Base-by-base conservation (phyloP, 2,329 filamentous ascomycete species). In the Colletotrichum kahawae region DNA sequence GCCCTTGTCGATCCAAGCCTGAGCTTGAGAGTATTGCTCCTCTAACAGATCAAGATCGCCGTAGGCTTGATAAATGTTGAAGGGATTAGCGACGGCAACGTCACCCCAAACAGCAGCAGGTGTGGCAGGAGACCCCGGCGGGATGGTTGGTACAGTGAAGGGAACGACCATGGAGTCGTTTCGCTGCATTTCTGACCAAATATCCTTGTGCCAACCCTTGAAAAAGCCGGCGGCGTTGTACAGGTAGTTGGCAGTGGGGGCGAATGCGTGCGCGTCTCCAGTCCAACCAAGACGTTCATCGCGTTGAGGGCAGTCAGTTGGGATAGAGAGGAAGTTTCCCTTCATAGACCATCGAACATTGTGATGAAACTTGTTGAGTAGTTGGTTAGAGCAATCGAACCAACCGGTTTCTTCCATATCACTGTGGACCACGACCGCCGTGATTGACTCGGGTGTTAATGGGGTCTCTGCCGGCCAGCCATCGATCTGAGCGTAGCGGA, bases 341-440 rank as follows among this genome's bases (percentile, higher is more conserved):
- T 86, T 85, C 87, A 91, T 91, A 7, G 86, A 87, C 90, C 90
- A 92, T 34, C 83, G 78, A 1, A 89, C 85, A 69, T 92, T 92
- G 1, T 84, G 69, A 76, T 92, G 87, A 6, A 93, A 85, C 60
- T 87, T 82, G 77, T 91, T 92, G 31, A 92, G 76, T 5, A 87
- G 80, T 0, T 78, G 62, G 63, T 92, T 80, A 0, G 90, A 92
- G 71, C 87, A 91, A 10, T 84, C 79, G 64, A 92, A 91, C 71
- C 79, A 84, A 0, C 90, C 89, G 0, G 82, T 88, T 13, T 85
- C 83, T 65, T 83, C 80, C 83, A 92, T 86, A 71, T 92, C 90
- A 0, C 87, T 89, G 76, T 91, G 88, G 7, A 91, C 79, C 1
- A 85, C 82, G 0, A 84, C 63, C 2, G 83, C 83, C 1, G 77